Base-by-base conservation (phyloP, 2,329 filamentous ascomycete species). In the Botrytis galanthina region DNA sequence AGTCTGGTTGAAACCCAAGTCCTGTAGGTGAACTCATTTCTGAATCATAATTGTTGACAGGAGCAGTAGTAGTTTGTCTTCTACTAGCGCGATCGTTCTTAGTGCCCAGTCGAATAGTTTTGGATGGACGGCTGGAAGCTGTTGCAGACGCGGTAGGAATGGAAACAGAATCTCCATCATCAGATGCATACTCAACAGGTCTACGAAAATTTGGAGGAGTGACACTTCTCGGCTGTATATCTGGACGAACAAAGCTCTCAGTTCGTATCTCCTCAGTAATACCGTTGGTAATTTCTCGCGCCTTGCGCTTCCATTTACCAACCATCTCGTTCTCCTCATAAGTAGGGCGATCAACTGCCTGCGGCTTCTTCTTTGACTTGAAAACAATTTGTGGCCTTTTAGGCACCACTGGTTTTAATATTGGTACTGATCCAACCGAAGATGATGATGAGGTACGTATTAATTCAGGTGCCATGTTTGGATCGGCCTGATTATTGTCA, bases 21-120 rank as follows among this genome's bases (percentile, higher is more conserved):
- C 85, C 81, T 26, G 85, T 85, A 3, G 89, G 88, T 64, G 89
- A 90, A 73, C 83, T 83, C 74, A 84, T 82, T 71, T 90, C 88
- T 26, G 84, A 80, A 74, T 89, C 87, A 75, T 90, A 87, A 80
- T 86, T 78, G 39, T 48, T 73, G 22, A 37, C 51, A 18, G 60
- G 26, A 10, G 46, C 44, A 63, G 59, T 46, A 44, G 42, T 35
- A 64, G 48, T 73, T 60, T 72, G 74, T 74, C 77, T 63, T 75
- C 75, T 70, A 68, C 54, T 64, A n/a, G 37, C 51, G 70, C 59
- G 70, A 68, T 74, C 72, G 20, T 54, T 71, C 48, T 74, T 74
- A 37, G 74, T 78, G 64, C 78, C 76, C 51, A 81, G 73, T 51
- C 78, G 76, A 63, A 79, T 73, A 71, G 76, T 78, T 57, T 75